A percentile compares a stretch with the other conserved stretches of the same genome.
These are phyloP conservation scores for Fusarium sulawesiense DNA, from an alignment of 2,329 filamentous ascomycete genomes.

Conservation along the genomic window DNA sequence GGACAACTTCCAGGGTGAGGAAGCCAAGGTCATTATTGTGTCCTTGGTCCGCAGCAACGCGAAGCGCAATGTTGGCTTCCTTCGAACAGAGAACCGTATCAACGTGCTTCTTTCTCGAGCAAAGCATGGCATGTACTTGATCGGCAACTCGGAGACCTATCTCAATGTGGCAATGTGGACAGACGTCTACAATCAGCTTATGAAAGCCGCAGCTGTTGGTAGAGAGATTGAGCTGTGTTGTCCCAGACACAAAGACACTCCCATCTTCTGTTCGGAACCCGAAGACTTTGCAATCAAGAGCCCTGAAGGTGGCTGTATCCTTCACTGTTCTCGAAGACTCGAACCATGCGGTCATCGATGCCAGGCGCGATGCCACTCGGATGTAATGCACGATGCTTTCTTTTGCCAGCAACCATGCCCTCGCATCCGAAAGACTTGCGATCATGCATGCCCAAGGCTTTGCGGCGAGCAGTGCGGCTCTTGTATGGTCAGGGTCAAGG, in stretches of 20 bases:
- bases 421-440: conserved; percentile 54
- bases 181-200: conserved; percentile 26
- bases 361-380: conserved; percentile 57
- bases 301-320: conserved; percentile 71
- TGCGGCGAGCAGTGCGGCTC: conserved; percentile 57
- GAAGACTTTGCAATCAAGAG: conserved; percentile 66
- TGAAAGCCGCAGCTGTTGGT: conserved; percentile 57
- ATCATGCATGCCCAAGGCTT: conserved; percentile 54
- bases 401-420: conserved; percentile 58
- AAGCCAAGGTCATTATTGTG: conserved; percentile 76
- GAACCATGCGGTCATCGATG: conserved; percentile 60
- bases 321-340: conserved; percentile 60
- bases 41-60: conserved; percentile 78
- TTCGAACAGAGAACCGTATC: conserved; percentile 73
- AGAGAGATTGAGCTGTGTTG: conserved; percentile 65
- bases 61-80: conserved; percentile 69
- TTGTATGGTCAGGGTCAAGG: conserved; percentile 18
- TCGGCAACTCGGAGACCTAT: conserved; percentile 72
- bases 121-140: conserved; percentile 75
- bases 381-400: conserved; percentile 58
- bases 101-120: conserved; percentile 76
- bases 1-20: conserved; percentile 83
- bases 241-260: conserved; percentile 65
- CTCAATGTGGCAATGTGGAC: conserved; percentile 66
- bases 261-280: conserved; percentile 61